phyloP scores from a whole-genome alignment of 352 stramenopile genomes.

The Lagenidium sp. region DNA sequence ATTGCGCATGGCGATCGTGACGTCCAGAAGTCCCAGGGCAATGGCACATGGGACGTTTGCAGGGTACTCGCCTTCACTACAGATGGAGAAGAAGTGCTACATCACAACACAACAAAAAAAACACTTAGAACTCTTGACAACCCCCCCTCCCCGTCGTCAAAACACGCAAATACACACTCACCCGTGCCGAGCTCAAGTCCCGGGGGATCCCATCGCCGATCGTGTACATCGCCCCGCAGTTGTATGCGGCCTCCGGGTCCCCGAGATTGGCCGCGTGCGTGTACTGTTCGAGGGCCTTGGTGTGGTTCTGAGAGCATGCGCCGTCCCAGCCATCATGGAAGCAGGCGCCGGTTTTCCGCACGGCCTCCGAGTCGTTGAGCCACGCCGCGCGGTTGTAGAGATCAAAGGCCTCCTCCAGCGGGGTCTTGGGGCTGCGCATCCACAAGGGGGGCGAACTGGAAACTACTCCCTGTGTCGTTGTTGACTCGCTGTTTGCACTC shows the following conservation, averaged over 20 bases:
- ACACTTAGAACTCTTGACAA: too few species aligned
- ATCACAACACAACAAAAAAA: slow-evolving; percentile 1
- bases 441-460: slow-evolving; percentile 1
- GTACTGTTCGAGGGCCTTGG: slow-evolving; percentile 44
- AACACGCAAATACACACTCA: slow-evolving; percentile 3
- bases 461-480: neutral
- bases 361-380: slow-evolving; percentile 63
- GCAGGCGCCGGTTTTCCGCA: slow-evolving; percentile 57
- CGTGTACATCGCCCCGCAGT: slow-evolving; percentile 46
- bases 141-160: too few species aligned
- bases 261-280: slow-evolving; percentile 36
- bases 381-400: slow-evolving; percentile 43
- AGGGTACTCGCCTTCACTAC: slow-evolving; percentile 40
- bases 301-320: slow-evolving; percentile 42
- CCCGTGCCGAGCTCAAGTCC: slow-evolving; percentile 30
- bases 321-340: slow-evolving; percentile 50
- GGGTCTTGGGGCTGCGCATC: slow-evolving; percentile 17
- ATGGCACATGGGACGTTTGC: slow-evolving; percentile 47
- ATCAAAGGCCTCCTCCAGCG: slow-evolving; percentile 34
- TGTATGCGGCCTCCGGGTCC: slow-evolving; percentile 54
- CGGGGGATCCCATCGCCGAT: slow-evolving; percentile 31
- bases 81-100: slow-evolving; percentile 35
- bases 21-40: slow-evolving; percentile 25
- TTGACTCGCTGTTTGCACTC: too few species aligned
- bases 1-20: neutral